phyloP scores from a whole-genome alignment of 352 stramenopile species.

The Globisporangium sylvaticum region DNA sequence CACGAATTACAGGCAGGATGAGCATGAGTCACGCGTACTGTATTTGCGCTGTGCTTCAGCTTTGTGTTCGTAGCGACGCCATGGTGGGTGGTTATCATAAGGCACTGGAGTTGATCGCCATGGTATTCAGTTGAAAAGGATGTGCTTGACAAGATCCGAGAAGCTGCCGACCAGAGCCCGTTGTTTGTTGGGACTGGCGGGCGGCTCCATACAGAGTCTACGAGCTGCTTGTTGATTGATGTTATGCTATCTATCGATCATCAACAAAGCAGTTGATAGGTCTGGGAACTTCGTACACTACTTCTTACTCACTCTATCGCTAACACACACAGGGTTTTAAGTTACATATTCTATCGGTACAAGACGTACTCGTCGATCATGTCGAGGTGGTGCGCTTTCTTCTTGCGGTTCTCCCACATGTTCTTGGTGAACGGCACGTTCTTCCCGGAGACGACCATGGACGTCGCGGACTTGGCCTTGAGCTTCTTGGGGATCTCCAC shows the following conservation, averaged over 20 bases:
- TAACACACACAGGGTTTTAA: not conserved
- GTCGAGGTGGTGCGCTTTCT: slow-evolving; percentile 37
- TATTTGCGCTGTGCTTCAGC: not conserved
- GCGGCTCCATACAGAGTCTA: slow-evolving; percentile 11
- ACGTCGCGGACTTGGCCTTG: slow-evolving; percentile 32
- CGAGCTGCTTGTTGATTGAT: slow-evolving; percentile 8
- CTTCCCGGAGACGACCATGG: slow-evolving; percentile 46
- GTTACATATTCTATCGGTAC: slow-evolving; percentile 22
- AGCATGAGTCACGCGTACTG: not conserved
- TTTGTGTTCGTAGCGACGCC: not conserved
- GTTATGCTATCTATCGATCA: not conserved
- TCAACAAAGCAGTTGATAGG: slow-evolving; percentile 5
- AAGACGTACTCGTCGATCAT: slow-evolving; percentile 46
- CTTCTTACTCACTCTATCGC: not conserved
- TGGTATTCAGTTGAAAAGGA: not conserved
- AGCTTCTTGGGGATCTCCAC: slow-evolving; percentile 52
- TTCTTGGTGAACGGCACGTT: slow-evolving; percentile 58
- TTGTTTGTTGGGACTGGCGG: not conserved
- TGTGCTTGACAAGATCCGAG: not conserved
- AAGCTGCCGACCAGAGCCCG: slow-evolving; percentile 8
- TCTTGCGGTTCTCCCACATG: slow-evolving; percentile 72
- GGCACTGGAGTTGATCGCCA: not conserved
- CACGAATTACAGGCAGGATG: not conserved
- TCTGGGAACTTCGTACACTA: not conserved
- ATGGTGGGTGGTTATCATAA: not conserved